Percentiles rank a stretch among this genome's conserved stretches.
phyloP scores from a whole-genome alignment of 2,329 filamentous ascomycete genomes.

The Chlorencoelia australis region DNA sequence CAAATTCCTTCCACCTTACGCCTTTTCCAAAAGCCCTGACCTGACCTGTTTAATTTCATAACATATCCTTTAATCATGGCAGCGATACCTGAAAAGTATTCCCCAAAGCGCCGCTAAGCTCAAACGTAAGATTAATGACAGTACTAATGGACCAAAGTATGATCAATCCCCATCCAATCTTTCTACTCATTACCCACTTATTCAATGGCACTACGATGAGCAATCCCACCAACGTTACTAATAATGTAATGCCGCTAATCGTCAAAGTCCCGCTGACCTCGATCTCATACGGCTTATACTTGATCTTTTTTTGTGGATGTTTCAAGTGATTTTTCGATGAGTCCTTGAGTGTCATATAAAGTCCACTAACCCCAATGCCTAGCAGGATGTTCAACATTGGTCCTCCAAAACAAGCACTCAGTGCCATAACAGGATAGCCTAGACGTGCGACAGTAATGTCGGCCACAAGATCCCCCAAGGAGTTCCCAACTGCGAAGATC shows the following conservation, averaged over 20 bases:
- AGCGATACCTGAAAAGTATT: too few species aligned
- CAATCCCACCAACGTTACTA: constrained; percentile 69
- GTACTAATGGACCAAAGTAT: constrained; percentile 74
- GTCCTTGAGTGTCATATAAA: constrained; percentile 72
- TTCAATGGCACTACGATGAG: constrained; percentile 76
- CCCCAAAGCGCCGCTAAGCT: constrained; percentile 47
- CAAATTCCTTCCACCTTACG: too few species aligned
- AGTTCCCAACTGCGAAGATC: constrained; percentile 94
- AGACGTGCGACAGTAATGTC: constrained; percentile 89
- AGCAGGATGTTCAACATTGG: constrained; percentile 96
- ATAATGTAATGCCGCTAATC: constrained; percentile 72
- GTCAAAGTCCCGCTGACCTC: constrained; percentile 76
- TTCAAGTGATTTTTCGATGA: constrained; percentile 56
- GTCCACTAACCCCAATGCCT: constrained; percentile 83
- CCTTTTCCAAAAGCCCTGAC: too few species aligned
- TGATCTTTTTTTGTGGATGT: constrained; percentile 53
- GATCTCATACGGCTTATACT: constrained; percentile 71
- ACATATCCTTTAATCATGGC: too few species aligned
- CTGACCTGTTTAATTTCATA: too few species aligned
- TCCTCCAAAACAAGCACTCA: constrained; percentile 92
- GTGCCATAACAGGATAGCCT: constrained; percentile 92
- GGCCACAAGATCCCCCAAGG: constrained; percentile 84
- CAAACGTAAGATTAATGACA: constrained; percentile 68
- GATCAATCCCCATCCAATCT: constrained; percentile 74
- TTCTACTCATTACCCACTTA: constrained; percentile 73